phyloP scores from a whole-genome alignment of 306 rosid genomes.

The Gleditsia sinensis region DNA sequence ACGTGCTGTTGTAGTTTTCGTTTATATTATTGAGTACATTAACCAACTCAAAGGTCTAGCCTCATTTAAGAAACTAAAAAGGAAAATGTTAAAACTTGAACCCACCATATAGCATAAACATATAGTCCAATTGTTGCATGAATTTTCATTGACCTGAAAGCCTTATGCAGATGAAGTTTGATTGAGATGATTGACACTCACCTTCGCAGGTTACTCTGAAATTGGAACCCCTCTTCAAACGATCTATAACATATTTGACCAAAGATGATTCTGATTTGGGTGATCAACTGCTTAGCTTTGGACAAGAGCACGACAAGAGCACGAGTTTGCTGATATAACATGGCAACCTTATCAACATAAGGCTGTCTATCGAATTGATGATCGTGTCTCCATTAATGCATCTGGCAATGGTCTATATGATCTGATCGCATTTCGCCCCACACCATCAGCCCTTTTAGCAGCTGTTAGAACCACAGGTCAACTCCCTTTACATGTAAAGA shows the following conservation, averaged over 20 bases:
- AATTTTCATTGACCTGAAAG: too few species aligned
- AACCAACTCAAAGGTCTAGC: too few species aligned
- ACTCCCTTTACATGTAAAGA: too few species aligned
- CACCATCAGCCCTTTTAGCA: slow-evolving; percentile 9
- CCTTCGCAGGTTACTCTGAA: slow-evolving; percentile 65
- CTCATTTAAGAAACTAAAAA: too few species aligned
- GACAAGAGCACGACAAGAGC: too few species aligned
- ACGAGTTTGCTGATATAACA: slow-evolving; percentile 40
- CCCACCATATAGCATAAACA: too few species aligned
- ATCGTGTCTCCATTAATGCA: slow-evolving; percentile 50
- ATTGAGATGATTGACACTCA: too few species aligned
- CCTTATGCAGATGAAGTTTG: too few species aligned
- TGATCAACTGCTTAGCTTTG: not conserved
- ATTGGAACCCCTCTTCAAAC: slow-evolving; percentile 11
- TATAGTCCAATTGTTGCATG: too few species aligned
- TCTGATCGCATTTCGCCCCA: slow-evolving; percentile 66
- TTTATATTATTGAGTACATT: too few species aligned
- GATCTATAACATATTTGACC: not conserved
- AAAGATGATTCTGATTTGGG: not conserved
- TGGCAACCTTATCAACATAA: slow-evolving; percentile 78
- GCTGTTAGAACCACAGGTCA: slow-evolving; percentile 62
- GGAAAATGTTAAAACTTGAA: too few species aligned
- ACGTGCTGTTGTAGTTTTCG: too few species aligned
- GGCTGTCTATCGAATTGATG: slow-evolving; percentile 61
- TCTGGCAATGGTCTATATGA: slow-evolving; percentile 65